These are phyloP conservation scores for Chlamydomonas asymmetrica DNA, from an alignment of 139 green algal species.

Conservation along the genomic window DNA sequence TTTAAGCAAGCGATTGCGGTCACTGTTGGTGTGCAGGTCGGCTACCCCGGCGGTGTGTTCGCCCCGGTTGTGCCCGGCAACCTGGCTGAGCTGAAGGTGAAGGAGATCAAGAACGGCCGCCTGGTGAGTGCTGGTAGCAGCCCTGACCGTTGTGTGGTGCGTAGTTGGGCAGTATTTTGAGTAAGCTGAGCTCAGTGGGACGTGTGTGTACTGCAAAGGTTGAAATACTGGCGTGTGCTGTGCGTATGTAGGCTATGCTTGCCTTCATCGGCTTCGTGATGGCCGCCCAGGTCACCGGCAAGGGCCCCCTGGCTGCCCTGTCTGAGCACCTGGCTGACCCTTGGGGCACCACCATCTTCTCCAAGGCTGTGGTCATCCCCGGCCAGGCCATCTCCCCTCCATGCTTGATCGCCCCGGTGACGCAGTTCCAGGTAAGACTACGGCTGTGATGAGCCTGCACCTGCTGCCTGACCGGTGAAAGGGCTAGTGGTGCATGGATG, in stretches of 20 bases:
- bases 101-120: conserved; percentile 97
- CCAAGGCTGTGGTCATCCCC: conserved; percentile 54
- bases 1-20: not conserved
- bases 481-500: no score
- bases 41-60: conserved; percentile 80
- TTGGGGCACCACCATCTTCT: conserved; percentile 74
- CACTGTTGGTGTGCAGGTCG: conserved; percentile 28
- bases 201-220: no score
- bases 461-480: no score
- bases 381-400: conserved; percentile 51
- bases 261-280: conserved; percentile 50
- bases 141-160: no score
- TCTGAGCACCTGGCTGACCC: conserved; percentile 75
- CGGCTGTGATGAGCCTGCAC: no score
- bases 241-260: no score
- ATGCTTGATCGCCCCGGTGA: conserved; percentile 64
- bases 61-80: conserved; percentile 70
- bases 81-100: conserved; percentile 85
- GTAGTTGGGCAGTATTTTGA: no score
- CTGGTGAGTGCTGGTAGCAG: conserved; percentile 49
- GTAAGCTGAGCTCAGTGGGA: no score
- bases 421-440: no score
- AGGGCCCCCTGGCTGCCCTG: conserved; percentile 71
- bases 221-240: no score
- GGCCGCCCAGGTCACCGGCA: conserved; percentile 71